phyloP scores from a whole-genome alignment of 768 basidiomycete species.

The Sarcodon sp. region DNA sequence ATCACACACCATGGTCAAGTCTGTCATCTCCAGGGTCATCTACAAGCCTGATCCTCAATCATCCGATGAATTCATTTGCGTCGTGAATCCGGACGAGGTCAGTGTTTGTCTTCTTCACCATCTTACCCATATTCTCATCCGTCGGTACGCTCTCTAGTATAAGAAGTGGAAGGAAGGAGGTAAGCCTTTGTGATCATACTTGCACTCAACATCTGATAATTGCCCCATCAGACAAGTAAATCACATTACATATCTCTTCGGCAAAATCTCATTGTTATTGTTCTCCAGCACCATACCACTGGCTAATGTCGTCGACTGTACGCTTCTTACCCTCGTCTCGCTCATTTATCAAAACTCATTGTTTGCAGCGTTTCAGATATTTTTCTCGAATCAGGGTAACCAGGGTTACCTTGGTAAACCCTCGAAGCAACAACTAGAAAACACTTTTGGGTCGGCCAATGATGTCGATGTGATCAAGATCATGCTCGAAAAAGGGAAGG shows the following conservation, averaged over 20 bases:
- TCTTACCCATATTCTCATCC: neutral
- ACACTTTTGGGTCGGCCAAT: conserved; percentile 48
- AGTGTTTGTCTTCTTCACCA: conserved; percentile 7
- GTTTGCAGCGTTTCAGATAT: conserved; percentile 55
- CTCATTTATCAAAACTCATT: neutral
- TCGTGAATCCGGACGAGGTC: conserved; percentile 59
- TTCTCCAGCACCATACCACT: conserved; percentile 49
- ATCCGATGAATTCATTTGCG: conserved; percentile 59
- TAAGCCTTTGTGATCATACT: conserved; percentile 21
- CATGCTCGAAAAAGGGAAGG: conserved; percentile 53
- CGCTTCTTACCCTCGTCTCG: conserved; percentile 12
- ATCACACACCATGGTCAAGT: conserved; percentile 15
- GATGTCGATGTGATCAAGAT: conserved; percentile 47
- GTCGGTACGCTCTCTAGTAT: conserved; percentile 27
- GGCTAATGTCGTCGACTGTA: conserved; percentile 73
- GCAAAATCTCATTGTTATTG: neutral
- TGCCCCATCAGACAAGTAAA: conserved; percentile 51
- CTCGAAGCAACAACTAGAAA: conserved; percentile 80
- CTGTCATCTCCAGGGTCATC: conserved; percentile 47
- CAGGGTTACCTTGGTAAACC: conserved; percentile 67
- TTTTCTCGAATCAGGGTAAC: conserved; percentile 56
- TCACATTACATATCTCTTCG: conserved; percentile 1
- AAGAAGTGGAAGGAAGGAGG: conserved; percentile 76
- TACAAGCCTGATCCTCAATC: conserved; percentile 69
- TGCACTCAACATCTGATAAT: conserved; percentile 4